These are phyloP conservation scores for Hericium coralloides DNA, from an alignment of 768 basidiomycete genomes.

Conservation along the genomic window DNA sequence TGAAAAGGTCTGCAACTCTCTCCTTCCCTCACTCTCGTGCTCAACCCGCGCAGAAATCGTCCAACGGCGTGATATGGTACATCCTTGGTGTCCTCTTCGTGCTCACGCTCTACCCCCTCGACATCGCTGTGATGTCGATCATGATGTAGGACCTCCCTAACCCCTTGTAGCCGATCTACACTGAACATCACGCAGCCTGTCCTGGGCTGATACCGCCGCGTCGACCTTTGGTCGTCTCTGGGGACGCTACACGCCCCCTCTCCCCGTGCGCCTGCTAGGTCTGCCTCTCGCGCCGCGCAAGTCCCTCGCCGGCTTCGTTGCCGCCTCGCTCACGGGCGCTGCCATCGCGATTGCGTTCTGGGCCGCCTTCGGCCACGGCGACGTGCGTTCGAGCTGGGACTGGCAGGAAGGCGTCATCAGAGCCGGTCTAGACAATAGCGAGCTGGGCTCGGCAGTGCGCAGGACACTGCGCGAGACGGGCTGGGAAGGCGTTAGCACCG, in stretches of 20 bases:
- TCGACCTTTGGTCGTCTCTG: conserved; percentile 87
- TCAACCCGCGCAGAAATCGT: conserved; percentile 36
- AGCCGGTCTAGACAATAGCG: conserved; percentile 12
- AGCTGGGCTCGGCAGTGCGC: conserved; percentile 18
- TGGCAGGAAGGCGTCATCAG: conserved; percentile 43
- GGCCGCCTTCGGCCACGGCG: conserved; percentile 43
- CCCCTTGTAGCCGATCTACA: neutral
- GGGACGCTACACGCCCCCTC: conserved; percentile 56
- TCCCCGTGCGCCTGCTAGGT: conserved; percentile 42
- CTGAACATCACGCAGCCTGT: conserved; percentile 47
- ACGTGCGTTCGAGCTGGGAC: conserved; percentile 40
- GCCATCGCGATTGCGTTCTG: conserved; percentile 64
- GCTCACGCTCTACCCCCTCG: conserved; percentile 68
- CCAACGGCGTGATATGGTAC: conserved; percentile 90
- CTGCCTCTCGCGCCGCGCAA: conserved; percentile 77
- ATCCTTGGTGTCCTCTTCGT: conserved; percentile 78
- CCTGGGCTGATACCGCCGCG: conserved; percentile 93
- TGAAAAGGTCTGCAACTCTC: conserved; percentile 49
- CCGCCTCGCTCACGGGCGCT: conserved; percentile 66
- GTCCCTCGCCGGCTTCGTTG: conserved; percentile 76
- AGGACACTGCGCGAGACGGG: conserved; percentile 15
- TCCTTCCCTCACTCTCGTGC: neutral
- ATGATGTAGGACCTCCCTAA: conserved; percentile 42
- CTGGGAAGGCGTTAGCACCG: conserved; percentile 17
- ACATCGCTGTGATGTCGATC: conserved; percentile 84